Evolutionary conservation across 208 protist genomes (phyloP).

Genomic region (Entamoeba nuttalli): DNA sequence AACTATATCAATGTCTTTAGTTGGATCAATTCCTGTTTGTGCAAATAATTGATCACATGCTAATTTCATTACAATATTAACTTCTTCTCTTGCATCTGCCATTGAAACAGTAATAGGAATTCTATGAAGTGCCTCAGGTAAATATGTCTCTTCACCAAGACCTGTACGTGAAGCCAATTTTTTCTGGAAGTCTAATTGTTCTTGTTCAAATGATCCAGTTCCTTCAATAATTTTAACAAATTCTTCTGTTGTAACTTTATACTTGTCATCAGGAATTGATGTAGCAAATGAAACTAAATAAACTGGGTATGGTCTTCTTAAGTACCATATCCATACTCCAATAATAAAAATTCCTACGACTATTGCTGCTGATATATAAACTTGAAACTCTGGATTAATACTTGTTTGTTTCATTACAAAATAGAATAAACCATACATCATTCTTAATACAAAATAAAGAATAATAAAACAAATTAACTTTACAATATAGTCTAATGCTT

Average conservation of each 20-base stretch:
- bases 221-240: not conserved
- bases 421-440: not conserved
- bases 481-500: not conserved
- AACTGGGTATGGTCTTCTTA: not conserved
- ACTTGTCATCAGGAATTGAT: not conserved
- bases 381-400: not conserved
- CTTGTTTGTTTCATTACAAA: not conserved
- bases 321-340: not conserved
- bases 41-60: not conserved
- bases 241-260: not conserved
- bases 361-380: not conserved
- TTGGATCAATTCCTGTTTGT: not conserved
- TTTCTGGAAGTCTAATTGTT: not conserved
- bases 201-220: not conserved
- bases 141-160: not conserved
- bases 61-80: not conserved
- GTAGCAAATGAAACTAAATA: not conserved
- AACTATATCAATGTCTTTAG: not conserved
- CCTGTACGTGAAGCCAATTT: not conserved
- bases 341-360: not conserved
- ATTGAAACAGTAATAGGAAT: not conserved
- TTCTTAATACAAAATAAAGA: not conserved
- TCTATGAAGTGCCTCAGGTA: not conserved
- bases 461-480: not conserved
- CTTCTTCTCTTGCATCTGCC: not conserved